phyloP scores from a whole-genome alignment of 148 eudicot species.

The Rhododendron ferrugineum region DNA sequence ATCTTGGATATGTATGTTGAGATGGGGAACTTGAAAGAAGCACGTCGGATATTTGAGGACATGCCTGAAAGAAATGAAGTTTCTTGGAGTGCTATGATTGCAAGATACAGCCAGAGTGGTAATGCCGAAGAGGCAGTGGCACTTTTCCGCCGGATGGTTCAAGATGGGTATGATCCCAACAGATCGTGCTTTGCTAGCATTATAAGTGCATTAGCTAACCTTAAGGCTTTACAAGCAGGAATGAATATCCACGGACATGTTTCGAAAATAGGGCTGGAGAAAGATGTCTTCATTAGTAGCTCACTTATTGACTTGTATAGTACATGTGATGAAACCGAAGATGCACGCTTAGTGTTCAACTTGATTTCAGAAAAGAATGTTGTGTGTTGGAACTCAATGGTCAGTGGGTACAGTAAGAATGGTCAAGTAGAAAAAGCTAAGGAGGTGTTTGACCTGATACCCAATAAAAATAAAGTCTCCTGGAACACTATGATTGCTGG shows the following conservation, averaged over 20 bases:
- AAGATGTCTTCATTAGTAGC: conserved; percentile 27
- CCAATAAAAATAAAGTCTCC: conserved; percentile 33
- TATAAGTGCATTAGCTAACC: conserved; percentile 34
- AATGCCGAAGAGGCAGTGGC: conserved; percentile 32
- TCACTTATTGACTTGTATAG: conserved; percentile 40
- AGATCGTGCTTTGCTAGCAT: conserved; percentile 43
- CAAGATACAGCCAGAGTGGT: conserved; percentile 48
- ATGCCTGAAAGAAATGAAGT: conserved; percentile 58
- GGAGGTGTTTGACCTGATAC: conserved; percentile 36
- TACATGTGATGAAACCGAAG: conserved; percentile 26
- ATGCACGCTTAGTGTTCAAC: conserved; percentile 34
- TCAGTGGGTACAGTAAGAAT: conserved; percentile 41
- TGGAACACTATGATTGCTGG: conserved; percentile 51
- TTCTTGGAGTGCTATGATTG: conserved; percentile 56
- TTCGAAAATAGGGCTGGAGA: conserved; percentile 27
- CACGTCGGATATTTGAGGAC: conserved; percentile 42
- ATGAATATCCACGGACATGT: conserved; percentile 34
- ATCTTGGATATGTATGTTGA: conserved; percentile 45
- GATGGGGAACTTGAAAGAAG: conserved; percentile 40
- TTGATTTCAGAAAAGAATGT: conserved; percentile 30
- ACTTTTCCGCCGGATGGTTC: conserved; percentile 35
- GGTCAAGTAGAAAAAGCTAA: conserved; percentile 31
- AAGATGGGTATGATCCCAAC: conserved; percentile 29
- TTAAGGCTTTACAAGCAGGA: conserved; percentile 37
- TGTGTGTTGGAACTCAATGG: conserved; percentile 48